Base-by-base conservation (phyloP, 176 grass and related monocot genomes). In the Juncus effusus region DNA sequence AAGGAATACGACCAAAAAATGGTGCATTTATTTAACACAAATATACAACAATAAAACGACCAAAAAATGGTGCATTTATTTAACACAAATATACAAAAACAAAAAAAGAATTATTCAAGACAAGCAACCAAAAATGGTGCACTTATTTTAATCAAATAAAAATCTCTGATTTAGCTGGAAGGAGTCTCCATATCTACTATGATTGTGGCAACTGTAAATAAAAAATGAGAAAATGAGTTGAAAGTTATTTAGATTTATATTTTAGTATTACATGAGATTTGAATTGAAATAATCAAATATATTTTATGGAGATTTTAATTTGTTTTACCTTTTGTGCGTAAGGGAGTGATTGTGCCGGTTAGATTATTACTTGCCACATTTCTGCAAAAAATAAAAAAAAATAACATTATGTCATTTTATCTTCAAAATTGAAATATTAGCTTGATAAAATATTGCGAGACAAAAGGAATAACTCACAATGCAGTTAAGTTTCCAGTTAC, bases 131-230 rank as follows among this genome's bases (percentile, higher is more conserved):
- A 70, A 41, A n/a, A 42, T 45, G 52, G 54, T 58, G 67, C 67
- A 56, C 9, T 71, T 71, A 59, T 71, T 71, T 55, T 39, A 71
- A 71, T 37, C 9, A 36, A 53, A 68, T 59, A 71, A 71, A 59
- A 56, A 13, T 59, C 54, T 57, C 10, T 57, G 10, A 13, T 57
- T 51, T 71, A 71, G 7, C 4, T 39, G 6, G 52, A 1, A 55
- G 44, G 4, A 47, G 44, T 71, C 53, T 42, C 42, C 50, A 44
- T 3, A 42, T 71, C 67, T 16, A 19, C 38, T 56, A 57, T 71
- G 15, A 71, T 59, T 71, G 67, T 57, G 1, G 67, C 42, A 71
- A 71, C 67, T 71, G 67, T 42, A 38, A 58, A 28, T 71, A 7
- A 54, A 28, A 71, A 71, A 47, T 5, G 44, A 47, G 44, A 47